phyloP scores from a whole-genome alignment of 2,329 filamentous ascomycete genomes.

The Fusarium sp. region DNA sequence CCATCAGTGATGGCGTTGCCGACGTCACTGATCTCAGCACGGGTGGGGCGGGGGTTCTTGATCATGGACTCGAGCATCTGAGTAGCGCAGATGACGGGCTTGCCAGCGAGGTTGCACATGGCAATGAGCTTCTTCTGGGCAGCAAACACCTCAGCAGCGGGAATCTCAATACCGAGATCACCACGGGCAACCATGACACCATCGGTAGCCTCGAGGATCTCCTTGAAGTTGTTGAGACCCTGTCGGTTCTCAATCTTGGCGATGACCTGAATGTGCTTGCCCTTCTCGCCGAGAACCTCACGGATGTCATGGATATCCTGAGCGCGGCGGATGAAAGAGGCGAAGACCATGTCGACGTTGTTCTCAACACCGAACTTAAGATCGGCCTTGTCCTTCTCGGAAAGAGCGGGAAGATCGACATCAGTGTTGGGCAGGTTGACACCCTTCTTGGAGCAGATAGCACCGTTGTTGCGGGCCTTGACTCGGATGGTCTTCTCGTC shows the following conservation, averaged over 20 bases:
- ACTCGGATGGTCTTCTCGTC: conserved; percentile 90
- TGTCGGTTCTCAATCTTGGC: conserved; percentile 99
- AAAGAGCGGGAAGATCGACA: conserved; percentile 95
- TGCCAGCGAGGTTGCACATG: conserved; percentile 99
- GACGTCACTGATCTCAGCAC: conserved; percentile 97
- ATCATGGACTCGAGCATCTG: conserved; percentile 99
- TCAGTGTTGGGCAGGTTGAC: conserved; percentile 99
- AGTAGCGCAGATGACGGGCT: conserved; percentile 98
- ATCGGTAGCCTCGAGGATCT: conserved; percentile 95
- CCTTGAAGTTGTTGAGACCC: conserved; percentile 98
- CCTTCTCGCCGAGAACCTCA: conserved; percentile 86
- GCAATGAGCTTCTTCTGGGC: conserved; percentile 99
- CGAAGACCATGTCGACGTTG: conserved; percentile 98
- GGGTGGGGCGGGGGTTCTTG: conserved; percentile 97
- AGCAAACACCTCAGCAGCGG: conserved; percentile 96
- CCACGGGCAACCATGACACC: conserved; percentile 99
- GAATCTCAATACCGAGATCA: conserved; percentile 95
- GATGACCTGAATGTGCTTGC: conserved; percentile 98
- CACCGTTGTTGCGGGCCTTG: conserved; percentile 94
- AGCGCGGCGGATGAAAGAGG: conserved; percentile 94
- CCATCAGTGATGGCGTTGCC: conserved; percentile 98
- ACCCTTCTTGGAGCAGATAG: conserved; percentile 98
- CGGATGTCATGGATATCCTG: conserved; percentile 95
- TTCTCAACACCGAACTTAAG: conserved; percentile 97
- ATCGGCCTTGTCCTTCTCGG: conserved; percentile 97